Evolutionary conservation across 352 stramenopile genomes (phyloP), one percentile per base, ranked within the genome.

Genomic region (Phytophthora multivora): DNA sequence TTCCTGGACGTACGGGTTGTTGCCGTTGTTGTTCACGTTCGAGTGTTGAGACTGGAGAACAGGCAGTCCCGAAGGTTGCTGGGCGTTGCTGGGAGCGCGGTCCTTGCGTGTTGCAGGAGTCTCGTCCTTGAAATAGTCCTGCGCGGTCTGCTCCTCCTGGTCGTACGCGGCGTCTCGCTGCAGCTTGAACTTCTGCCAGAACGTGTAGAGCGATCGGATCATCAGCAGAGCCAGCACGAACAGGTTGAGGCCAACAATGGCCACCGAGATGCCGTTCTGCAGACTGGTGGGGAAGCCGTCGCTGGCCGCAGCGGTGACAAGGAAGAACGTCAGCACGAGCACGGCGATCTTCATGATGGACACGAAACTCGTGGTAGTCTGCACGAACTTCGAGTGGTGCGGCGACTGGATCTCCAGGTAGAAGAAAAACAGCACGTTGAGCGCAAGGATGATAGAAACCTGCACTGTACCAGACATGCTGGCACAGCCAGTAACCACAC

Each of bases 341-440:
- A 86, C 74, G 11, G 80, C 73, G 54, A 91, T 88, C 64, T 91
- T 91, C 79, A 91, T 86, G 56, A 91, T 79, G 26, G 75, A 86
- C 39, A 91, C 80, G 47, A 91, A 88, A 52, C 75, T 85, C 21
- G 82, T 88, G 6, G 82, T 85, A 15, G 78, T 89, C 66, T 91
- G 82, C 36, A 88, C 75, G 35, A 91, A 91, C 51, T 74, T 74
- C 5, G 79, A 88, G 72, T 88, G 73, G 72, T 89, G 77, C 31
- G 82, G 82, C 18, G 77, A 85, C 58, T 86, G 69, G 39, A 88
- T 80, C 53, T 88, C 78, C 53, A 91, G 48, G 51, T 89, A 88
- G 51, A 91, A 86, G 59, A 91, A 89, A 60, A 89, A 91, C 23
- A 84, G 39, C 28, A 91, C 71, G 49, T 91, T 79, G 26, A 79